Base-by-base conservation (phyloP, 2,329 filamentous ascomycete species). In the Cryphonectria naterciae region DNA sequence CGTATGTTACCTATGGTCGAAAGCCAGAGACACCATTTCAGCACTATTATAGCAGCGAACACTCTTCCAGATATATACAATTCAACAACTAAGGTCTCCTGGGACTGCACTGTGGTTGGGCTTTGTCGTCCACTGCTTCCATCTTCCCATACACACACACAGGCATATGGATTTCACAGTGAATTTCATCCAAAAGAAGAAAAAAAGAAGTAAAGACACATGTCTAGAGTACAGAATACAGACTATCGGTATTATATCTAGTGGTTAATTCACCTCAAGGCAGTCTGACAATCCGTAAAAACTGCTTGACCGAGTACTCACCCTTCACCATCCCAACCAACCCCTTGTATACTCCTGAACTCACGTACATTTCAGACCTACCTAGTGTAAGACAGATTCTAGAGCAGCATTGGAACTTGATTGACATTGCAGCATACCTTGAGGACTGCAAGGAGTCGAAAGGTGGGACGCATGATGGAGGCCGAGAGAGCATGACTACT, bases 21-120 rank as follows among this genome's bases (percentile, higher is more conserved):
- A 61, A 61, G 35, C 58, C 58, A n/a, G 58, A 61, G 58, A 13
- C 22, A n/a, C 58, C 58, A n/a, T 6, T 61, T 39, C 58, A 61
- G 11, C 58, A 61, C 11, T 17, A 61, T 5, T 17, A 61, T n/a
- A 39, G 22, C 35, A 61, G 32, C 32, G 58, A 61, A 19, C 46
- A 49, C 8, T n/a, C 58, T 39, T 39, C 58, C 15, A 61, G 58
- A 61, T 61, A 61, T 19, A 61, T 61, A 8, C 35, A 39, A 61
- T n/a, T 61, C 4, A 25, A 61, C 39, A 35, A 61, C 22, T 61
- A 17, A 61, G 2, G 8, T 39, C 19, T 11, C 19, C 19, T 22
- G 10, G 22, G 35, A 60, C 17, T 7, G 13, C 54, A 32, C n/a
- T 22, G 22, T 52, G 22, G 8, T 52, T 52, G 46, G 22, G 46